phyloP scores from a whole-genome alignment of 371 early-diverging fungal genomes.

The Mortierella sp. region DNA sequence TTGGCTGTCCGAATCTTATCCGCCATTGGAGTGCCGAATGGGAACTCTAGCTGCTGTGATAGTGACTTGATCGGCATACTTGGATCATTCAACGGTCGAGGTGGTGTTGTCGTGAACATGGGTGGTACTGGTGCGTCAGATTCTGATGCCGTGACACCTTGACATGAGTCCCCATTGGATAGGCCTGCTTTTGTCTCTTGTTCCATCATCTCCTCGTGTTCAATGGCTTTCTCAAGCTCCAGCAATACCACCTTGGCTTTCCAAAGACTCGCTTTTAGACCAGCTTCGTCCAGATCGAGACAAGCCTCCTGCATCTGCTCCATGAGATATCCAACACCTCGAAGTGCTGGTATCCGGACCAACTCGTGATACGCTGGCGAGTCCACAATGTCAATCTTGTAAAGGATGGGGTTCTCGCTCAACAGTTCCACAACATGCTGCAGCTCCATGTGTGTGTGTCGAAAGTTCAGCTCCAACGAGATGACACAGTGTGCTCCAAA shows the following conservation, averaged over 20 bases:
- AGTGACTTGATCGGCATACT: constrained; percentile 25
- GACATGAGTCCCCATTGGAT: too few relatives aligned
- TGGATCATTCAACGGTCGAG: constrained; percentile 8
- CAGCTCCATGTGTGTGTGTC: constrained; percentile 51
- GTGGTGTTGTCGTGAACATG: neutral
- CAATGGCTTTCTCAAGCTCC: constrained; percentile 14
- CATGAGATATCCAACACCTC: constrained; percentile 24
- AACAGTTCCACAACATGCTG: constrained; percentile 41
- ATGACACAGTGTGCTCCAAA: constrained; percentile 47
- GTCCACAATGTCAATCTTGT: constrained; percentile 44
- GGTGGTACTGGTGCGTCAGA: neutral
- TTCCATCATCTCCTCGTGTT: constrained; percentile 12
- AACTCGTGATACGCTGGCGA: constrained; percentile 44
- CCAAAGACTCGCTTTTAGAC: constrained; percentile 6
- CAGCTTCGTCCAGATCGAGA: constrained; percentile 28
- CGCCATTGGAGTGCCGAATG: neutral
- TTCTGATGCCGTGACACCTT: neutral
- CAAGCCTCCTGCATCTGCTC: constrained; percentile 36
- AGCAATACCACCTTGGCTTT: constrained; percentile 8
- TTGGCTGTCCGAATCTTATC: constrained; percentile 26
- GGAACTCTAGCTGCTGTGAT: constrained; percentile 17
- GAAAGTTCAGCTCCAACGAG: constrained; percentile 35
- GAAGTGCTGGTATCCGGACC: constrained; percentile 36
- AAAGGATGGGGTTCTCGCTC: constrained; percentile 41
- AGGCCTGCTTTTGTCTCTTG: too few relatives aligned